A percentile compares a stretch with the other conserved stretches of the same genome.
phyloP scores from a whole-genome alignment of 2,329 filamentous ascomycete genomes.

The Aspergillus clavatus region DNA sequence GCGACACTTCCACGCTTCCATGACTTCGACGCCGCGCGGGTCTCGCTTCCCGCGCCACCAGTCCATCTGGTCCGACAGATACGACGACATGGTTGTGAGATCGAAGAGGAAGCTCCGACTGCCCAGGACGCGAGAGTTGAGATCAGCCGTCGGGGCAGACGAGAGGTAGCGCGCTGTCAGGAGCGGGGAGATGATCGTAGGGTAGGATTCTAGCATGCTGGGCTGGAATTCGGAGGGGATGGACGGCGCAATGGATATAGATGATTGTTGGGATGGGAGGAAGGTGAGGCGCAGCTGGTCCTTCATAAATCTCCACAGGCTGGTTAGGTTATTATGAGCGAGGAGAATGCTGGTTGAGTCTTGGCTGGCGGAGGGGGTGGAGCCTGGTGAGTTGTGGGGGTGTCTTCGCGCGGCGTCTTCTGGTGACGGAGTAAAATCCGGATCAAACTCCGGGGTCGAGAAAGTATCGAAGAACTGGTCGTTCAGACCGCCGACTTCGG shows the following conservation, averaged over 20 bases:
- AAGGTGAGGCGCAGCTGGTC: constrained; percentile 53
- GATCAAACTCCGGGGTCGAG: constrained; percentile 29
- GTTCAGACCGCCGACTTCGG: constrained; percentile 65
- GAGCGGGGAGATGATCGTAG: constrained; percentile 41
- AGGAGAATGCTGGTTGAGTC: constrained; percentile 51
- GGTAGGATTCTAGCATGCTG: constrained; percentile 30
- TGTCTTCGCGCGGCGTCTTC: constrained; percentile 18
- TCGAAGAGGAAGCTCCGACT: constrained; percentile 64
- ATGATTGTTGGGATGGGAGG: constrained; percentile 21
- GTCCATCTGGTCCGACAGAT: constrained; percentile 65
- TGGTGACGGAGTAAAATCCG: constrained; percentile 20
- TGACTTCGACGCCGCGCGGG: constrained; percentile 69
- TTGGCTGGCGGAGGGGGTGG: constrained; percentile 29
- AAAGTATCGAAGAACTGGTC: constrained; percentile 57
- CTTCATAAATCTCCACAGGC: constrained; percentile 61
- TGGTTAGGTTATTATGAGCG: constrained; percentile 54
- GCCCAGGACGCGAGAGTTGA: constrained; percentile 42
- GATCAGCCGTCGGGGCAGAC: constrained; percentile 24
- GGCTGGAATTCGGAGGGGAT: constrained; percentile 33
- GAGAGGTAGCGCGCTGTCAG: constrained; percentile 43
- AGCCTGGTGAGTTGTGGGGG: constrained; percentile 11
- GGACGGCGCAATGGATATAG: constrained; percentile 22
- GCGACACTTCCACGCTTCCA: constrained; percentile 84
- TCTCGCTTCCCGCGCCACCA: constrained; percentile 81
- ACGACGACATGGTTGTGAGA: constrained; percentile 56